phyloP scores from a whole-genome alignment of 768 basidiomycete species.

The Gautieria morchelliformis region DNA sequence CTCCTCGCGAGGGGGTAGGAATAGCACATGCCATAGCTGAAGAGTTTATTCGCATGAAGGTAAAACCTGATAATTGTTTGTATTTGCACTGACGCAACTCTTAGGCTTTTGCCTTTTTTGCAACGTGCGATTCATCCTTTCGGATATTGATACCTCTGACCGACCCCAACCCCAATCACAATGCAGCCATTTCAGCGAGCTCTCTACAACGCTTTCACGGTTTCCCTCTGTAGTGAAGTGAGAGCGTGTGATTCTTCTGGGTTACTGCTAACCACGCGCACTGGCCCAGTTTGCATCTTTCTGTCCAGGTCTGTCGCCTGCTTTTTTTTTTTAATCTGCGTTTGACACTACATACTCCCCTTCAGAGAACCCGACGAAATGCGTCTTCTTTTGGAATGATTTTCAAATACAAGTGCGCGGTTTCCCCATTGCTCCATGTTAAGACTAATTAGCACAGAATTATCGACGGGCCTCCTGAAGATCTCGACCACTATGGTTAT shows the following conservation, averaged over 20 bases:
- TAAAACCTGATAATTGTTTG: conserved; percentile 19
- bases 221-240: conserved; percentile 79
- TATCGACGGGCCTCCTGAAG: conserved; percentile 57
- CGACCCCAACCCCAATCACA: no score
- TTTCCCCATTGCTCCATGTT: not conserved
- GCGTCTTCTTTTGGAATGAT: conserved; percentile 53
- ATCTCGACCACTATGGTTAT: conserved; percentile 64
- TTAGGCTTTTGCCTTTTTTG: conserved; percentile 83
- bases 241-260: conserved; percentile 15
- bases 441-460: conserved; percentile 36
- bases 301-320: conserved; percentile 50
- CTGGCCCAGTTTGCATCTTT: conserved; percentile 62
- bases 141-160: no score
- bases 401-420: conserved; percentile 66
- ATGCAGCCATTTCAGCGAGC: conserved; percentile 68
- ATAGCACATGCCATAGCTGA: conserved; percentile 81
- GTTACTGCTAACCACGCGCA: not conserved
- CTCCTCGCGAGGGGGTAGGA: conserved; percentile 70
- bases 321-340: not conserved
- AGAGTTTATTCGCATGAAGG: conserved; percentile 64
- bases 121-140: conserved; percentile 34
- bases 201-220: conserved; percentile 63
- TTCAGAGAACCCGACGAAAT: conserved; percentile 45
- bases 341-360: not conserved
- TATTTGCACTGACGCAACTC: not conserved